These are phyloP conservation scores for Dioszegia aurantiaca DNA, from an alignment of 768 basidiomycete genomes.

Conservation along the genomic window DNA sequence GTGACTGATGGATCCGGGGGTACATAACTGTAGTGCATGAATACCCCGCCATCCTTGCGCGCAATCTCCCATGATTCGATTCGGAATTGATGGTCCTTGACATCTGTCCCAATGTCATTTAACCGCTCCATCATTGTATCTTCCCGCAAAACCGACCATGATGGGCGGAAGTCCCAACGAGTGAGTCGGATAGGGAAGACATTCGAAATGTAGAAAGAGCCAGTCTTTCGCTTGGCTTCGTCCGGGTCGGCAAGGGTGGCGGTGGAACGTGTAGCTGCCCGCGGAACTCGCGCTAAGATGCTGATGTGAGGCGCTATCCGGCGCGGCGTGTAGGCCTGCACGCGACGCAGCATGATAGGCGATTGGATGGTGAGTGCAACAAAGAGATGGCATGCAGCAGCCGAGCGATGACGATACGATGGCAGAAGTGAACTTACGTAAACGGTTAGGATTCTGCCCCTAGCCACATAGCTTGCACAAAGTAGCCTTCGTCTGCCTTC, in stretches of 20 bases:
- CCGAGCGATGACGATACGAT: too few relatives aligned
- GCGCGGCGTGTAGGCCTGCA: conserved; percentile 5
- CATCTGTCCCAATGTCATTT: conserved; percentile 42
- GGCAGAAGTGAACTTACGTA: too few relatives aligned
- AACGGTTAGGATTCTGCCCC: too few relatives aligned
- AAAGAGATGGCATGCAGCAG: too few relatives aligned
- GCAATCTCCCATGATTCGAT: conserved; percentile 48
- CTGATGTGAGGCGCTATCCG: not conserved
- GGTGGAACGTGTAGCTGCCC: not conserved
- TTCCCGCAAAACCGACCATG: conserved; percentile 35
- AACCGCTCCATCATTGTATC: conserved; percentile 45
- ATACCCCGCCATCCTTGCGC: conserved; percentile 47
- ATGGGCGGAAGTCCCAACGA: conserved; percentile 74
- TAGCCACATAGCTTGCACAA: too few relatives aligned
- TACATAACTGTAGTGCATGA: conserved; percentile 49
- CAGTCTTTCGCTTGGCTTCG: conserved; percentile 24
- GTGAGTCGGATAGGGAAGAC: conserved; percentile 63
- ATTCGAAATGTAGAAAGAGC: conserved; percentile 57
- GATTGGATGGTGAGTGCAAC: too few relatives aligned
- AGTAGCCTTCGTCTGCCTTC: too few relatives aligned
- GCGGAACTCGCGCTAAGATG: not conserved
- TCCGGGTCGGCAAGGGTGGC: conserved; percentile 14
- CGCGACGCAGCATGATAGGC: not conserved
- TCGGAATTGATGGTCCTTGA: conserved; percentile 33
- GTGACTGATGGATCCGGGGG: conserved; percentile 25